Percentiles rank a stretch among this genome's conserved stretches.
phyloP scores from a whole-genome alignment of 768 basidiomycete genomes.

The Pulveroboletus sp. region DNA sequence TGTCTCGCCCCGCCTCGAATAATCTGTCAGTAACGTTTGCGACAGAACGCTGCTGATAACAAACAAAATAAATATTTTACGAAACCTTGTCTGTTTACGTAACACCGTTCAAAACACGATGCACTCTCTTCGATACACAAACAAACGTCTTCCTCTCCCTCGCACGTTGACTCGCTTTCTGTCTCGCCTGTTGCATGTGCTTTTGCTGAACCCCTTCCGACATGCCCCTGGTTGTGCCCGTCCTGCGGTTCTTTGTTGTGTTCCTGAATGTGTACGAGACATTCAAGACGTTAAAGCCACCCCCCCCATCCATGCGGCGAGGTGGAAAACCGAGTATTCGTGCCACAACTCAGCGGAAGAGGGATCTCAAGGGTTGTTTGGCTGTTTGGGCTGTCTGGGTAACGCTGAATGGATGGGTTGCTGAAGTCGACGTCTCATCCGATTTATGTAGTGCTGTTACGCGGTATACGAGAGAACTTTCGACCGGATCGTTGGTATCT shows the following conservation, averaged over 20 bases:
- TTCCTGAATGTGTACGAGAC: conserved; percentile 80
- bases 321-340: conserved; percentile 60
- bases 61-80: no score
- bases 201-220: conserved; percentile 1
- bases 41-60: no score
- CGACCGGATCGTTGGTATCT: conserved; percentile 60
- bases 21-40: no score
- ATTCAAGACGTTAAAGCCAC: conserved; percentile 74
- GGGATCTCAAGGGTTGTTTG: conserved; percentile 80
- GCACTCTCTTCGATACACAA: conserved; percentile 18
- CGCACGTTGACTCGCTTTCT: conserved; percentile 1
- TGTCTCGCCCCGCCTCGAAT: no score
- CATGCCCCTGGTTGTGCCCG: conserved; percentile 67
- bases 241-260: conserved; percentile 64
- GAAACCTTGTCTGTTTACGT: conserved; percentile 13
- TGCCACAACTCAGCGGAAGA: conserved; percentile 70
- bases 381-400: conserved; percentile 88
- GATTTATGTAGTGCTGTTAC: conserved; percentile 53
- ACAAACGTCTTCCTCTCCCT: conserved; percentile 6
- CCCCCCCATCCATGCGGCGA: conserved; percentile 45
- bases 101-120: conserved; percentile 14
- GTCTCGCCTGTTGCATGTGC: conserved; percentile 5
- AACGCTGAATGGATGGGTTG: conserved; percentile 23
- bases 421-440: conserved; percentile 8
- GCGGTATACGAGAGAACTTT: conserved; percentile 60